Evolutionary conservation across 2,329 filamentous ascomycete species (phyloP), one percentile per base, ranked within the genome.

Genomic region (Verticillium albo-atrum): DNA sequence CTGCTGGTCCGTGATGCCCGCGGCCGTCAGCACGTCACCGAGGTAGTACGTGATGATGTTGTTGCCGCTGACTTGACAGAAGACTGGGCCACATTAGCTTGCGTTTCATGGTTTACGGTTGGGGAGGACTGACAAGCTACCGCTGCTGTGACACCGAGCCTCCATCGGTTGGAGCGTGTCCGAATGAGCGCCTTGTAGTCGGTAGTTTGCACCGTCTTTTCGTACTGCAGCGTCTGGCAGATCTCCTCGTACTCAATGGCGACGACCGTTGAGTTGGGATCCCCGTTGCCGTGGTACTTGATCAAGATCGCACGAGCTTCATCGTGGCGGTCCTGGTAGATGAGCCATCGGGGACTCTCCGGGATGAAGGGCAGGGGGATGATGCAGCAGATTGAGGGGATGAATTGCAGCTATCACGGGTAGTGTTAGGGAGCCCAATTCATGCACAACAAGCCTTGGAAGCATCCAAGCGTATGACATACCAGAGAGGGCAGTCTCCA

Each of bases 171-270:
- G 1, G 73, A 67, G 15, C 69, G 68, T 62, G 67, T 72, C 61
- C 71, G 74, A 68, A 79, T 74, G 9, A 79, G 70, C 4, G 73
- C 74, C 20, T 72, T 68, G 63, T 79, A 79, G 64, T 79, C 76
- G 23, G 20, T 51, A 4, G 20, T 59, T 2, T 56, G 42, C 9
- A 56, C 58, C 0, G 37, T 47, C 23, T 26, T 52, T 30, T 59
- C 58, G 4, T 32, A 42, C 42, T 52, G 53, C 1, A 59, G 32
- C n/a, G 58, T 35, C 15, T 52, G n/a, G n/a, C 34, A 51, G 61
- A 84, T 84, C 66, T 84, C 80, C 5, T 72, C 69, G 59, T 74
- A 79, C 61, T 84, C 79, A 59, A 78, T 75, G 53, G 77, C 74
- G 2, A 83, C 80, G 17, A 76, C 71, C 2, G 73, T 64, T 56